These are phyloP conservation scores for Vararia minispora DNA, from an alignment of 768 basidiomycete genomes.

Conservation along the genomic window DNA sequence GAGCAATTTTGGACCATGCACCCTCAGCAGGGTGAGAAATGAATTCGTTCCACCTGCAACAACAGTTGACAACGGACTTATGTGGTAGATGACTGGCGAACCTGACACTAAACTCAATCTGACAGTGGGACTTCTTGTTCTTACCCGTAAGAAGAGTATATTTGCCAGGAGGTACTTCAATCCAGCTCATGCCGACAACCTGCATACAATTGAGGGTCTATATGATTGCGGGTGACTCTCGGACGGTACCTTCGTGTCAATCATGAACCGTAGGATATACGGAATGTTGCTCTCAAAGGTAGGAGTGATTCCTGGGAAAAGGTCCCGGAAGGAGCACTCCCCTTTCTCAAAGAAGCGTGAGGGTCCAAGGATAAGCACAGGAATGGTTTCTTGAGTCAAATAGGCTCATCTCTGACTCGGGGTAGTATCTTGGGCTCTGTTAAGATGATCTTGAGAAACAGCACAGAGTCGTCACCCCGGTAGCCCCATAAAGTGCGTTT, in stretches of 20 bases:
- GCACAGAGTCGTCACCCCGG: conserved; percentile 61
- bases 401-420: conserved; percentile 81
- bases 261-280: conserved; percentile 93
- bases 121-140: conserved; percentile 69
- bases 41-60: conserved; percentile 64
- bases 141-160: conserved; percentile 53
- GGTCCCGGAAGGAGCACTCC: conserved; percentile 35
- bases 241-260: conserved; percentile 74
- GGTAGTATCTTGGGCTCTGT: conserved; percentile 66
- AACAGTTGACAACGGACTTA: background rate
- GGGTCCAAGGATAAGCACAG: conserved; percentile 4
- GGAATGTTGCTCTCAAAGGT: conserved; percentile 95
- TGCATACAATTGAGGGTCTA: conserved; percentile 18
- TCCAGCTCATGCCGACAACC: conserved; percentile 99
- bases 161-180: conserved; percentile 78
- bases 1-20: conserved; percentile 85
- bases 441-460: conserved; percentile 81
- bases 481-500: conserved; percentile 84
- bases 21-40: conserved; percentile 90
- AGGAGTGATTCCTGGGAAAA: conserved; percentile 35
- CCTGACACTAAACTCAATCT: conserved; percentile 78
- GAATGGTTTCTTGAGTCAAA: conserved; percentile 15
- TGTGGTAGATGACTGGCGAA: conserved; percentile 22
- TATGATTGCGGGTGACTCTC: conserved; percentile 4
- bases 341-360: conserved; percentile 43